Conservation (phyloP, 352 stramenopile genomes). For the Globisporangium yorkense region DNA sequence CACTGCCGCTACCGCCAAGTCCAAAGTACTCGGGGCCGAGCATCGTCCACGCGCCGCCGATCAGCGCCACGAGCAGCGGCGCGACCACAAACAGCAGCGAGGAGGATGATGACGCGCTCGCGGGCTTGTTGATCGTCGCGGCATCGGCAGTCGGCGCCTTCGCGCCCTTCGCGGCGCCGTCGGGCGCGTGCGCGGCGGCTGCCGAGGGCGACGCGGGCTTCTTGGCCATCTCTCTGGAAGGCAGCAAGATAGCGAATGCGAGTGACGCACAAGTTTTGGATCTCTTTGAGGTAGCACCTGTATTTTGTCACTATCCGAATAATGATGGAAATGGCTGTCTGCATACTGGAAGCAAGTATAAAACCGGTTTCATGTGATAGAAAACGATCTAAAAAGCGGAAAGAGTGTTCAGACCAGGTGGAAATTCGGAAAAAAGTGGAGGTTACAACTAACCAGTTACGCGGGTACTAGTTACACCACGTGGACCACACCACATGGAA, state of each 20-base stretch:
- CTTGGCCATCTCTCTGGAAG: background rate
- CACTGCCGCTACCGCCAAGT: background rate
- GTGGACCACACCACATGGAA: too few species aligned
- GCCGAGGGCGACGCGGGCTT: background rate
- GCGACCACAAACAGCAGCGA: slow-evolving; percentile 28
- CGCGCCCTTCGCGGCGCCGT: too few species aligned
- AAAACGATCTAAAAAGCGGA: background rate
- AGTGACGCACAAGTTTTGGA: background rate
- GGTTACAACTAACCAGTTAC: too few species aligned
- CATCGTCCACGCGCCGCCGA: slow-evolving; percentile 22
- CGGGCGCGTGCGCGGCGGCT: background rate
- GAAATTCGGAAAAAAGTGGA: too few species aligned
- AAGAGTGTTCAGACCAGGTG: too few species aligned
- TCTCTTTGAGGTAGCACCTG: background rate
- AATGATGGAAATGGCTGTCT: background rate
- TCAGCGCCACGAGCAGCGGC: slow-evolving; percentile 26
- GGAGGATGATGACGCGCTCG: slow-evolving; percentile 8
- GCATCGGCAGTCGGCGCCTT: background rate
- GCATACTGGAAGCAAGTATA: background rate
- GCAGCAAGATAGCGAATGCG: too few species aligned
- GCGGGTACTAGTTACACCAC: too few species aligned
- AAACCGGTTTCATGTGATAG: background rate
- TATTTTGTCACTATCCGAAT: background rate
- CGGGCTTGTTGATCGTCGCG: background rate
- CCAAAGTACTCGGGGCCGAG: slow-evolving; percentile 1